Evolutionary conservation across 768 basidiomycete genomes (phyloP).

Genomic region (Boletus pseudo-olivaceus): DNA sequence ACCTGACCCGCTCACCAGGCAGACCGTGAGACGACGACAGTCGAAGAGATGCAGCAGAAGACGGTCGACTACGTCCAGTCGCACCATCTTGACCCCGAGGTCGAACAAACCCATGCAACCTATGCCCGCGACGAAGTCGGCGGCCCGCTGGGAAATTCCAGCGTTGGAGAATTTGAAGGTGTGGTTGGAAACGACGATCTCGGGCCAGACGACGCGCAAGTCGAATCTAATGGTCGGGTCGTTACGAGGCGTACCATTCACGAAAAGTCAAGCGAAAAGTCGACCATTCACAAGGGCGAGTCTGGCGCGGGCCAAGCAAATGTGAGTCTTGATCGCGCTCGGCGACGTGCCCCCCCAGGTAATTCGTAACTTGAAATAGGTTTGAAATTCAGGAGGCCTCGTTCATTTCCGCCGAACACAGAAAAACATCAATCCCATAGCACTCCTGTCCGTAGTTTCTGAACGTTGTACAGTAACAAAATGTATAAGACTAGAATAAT

Average conservation of each 20-base stretch:
- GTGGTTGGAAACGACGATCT: constrained; percentile 29
- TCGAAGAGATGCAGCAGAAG: constrained; percentile 20
- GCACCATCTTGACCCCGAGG: constrained; percentile 15
- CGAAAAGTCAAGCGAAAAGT: constrained; percentile 13
- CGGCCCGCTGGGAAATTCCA: constrained; percentile 26
- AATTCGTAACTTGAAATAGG: neutral
- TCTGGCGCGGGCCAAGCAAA: constrained; percentile 12
- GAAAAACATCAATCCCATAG: neutral
- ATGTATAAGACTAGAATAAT: constrained; percentile 4
- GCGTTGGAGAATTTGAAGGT: constrained; percentile 32
- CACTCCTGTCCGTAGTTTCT: neutral
- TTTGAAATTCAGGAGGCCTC: constrained; percentile 11
- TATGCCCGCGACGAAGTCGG: constrained; percentile 27
- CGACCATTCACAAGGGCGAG: neutral
- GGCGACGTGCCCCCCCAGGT: neutral
- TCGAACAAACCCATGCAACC: constrained; percentile 21
- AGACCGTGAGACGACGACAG: constrained; percentile 15
- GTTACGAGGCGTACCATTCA: constrained; percentile 15
- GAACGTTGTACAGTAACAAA: neutral
- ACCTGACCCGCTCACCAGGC: constrained; percentile 16
- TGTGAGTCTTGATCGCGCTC: constrained; percentile 9
- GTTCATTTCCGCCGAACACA: neutral
- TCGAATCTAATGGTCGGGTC: constrained; percentile 25
- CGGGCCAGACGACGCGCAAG: constrained; percentile 21
- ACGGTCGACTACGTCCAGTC: constrained; percentile 19